These are phyloP conservation scores for Metschnikowia colocasiae DNA, from an alignment of 805 yeast species.

Conservation along the genomic window DNA sequence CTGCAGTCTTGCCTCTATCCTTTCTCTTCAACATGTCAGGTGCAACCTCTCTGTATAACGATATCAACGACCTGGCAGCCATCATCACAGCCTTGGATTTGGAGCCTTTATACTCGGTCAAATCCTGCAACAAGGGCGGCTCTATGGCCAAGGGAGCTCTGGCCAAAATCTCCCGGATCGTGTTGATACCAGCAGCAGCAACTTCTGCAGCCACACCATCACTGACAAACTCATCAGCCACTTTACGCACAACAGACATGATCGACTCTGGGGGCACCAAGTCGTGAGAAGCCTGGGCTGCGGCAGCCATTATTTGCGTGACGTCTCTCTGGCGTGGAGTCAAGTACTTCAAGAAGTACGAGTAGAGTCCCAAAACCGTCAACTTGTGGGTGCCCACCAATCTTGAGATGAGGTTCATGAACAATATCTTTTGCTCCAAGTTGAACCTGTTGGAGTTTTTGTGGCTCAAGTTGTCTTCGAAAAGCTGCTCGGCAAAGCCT, in stretches of 20 bases:
- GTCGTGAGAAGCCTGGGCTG: slow-evolving; percentile 96
- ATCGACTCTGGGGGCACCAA: slow-evolving; percentile 94
- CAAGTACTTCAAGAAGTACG: slow-evolving; percentile 81
- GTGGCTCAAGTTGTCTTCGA: slow-evolving; percentile 64
- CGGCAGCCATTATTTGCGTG: slow-evolving; percentile 93
- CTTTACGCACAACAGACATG: slow-evolving; percentile 74
- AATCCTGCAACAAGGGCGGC: slow-evolving; percentile 79
- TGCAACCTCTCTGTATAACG: slow-evolving; percentile 88
- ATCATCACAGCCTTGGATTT: slow-evolving; percentile 90
- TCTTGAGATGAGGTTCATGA: slow-evolving; percentile 84
- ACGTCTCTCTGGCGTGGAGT: slow-evolving; percentile 94
- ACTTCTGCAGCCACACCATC: slow-evolving; percentile 98
- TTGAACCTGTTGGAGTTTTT: slow-evolving; percentile 68
- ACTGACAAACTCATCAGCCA: slow-evolving; percentile 95
- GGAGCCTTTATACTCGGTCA: slow-evolving; percentile 86
- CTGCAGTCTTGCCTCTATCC: slow-evolving; percentile 90
- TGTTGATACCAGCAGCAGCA: slow-evolving; percentile 95
- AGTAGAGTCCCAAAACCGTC: slow-evolving; percentile 83
- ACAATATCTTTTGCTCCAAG: slow-evolving; percentile 83
- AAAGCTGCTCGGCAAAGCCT: slow-evolving; percentile 89
- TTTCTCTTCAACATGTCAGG: slow-evolving; percentile 90
- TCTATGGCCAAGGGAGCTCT: slow-evolving; percentile 96
- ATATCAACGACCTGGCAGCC: slow-evolving; percentile 87
- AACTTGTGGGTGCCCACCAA: slow-evolving; percentile 92
- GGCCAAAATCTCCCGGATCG: slow-evolving; percentile 87